Evolutionary conservation across 2,329 filamentous ascomycete species (phyloP).

Genomic region (Paradendryphiella salina): DNA sequence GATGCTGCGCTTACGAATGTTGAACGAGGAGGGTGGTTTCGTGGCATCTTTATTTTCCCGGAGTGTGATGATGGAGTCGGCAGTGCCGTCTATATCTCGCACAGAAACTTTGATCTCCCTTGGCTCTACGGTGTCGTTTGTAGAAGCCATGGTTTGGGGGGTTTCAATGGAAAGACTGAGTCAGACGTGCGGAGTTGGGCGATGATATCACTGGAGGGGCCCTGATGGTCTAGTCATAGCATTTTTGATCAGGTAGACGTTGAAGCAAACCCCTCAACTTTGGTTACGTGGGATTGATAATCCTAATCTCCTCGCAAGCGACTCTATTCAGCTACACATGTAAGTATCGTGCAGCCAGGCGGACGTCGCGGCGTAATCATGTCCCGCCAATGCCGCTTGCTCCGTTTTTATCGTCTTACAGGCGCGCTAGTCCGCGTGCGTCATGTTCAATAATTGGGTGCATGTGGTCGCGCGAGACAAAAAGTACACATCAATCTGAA

Average conservation of each 20-base stretch:
- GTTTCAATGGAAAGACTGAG: not conserved
- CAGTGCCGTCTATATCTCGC: conserved; percentile 9
- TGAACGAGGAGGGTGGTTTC: conserved; percentile 22
- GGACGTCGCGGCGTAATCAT: not conserved
- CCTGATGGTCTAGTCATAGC: not conserved
- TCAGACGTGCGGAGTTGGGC: conserved; percentile 3
- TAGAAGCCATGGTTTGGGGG: not conserved
- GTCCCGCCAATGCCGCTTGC: conserved; percentile 4
- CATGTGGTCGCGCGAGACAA: conserved; percentile 7
- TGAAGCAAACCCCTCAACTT: too few relatives aligned
- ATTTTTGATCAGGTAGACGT: too few relatives aligned
- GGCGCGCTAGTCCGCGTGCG: conserved; percentile 19
- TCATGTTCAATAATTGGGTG: conserved; percentile 1
- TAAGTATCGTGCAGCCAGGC: not conserved
- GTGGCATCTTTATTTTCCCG: conserved; percentile 20
- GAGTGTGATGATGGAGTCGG: conserved; percentile 10
- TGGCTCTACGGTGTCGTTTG: not conserved
- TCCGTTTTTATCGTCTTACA: conserved; percentile 12
- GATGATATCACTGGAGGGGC: not conserved
- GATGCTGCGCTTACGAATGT: conserved; percentile 24
- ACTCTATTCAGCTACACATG: not conserved
- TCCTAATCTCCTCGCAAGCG: not conserved
- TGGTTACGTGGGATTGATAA: not conserved
- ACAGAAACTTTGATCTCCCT: conserved; percentile 14
- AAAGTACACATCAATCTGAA: conserved; percentile 6